phyloP scores from a whole-genome alignment of 1,284 basidiomycete genomes.

The Lentinula novae-zelandiae region DNA sequence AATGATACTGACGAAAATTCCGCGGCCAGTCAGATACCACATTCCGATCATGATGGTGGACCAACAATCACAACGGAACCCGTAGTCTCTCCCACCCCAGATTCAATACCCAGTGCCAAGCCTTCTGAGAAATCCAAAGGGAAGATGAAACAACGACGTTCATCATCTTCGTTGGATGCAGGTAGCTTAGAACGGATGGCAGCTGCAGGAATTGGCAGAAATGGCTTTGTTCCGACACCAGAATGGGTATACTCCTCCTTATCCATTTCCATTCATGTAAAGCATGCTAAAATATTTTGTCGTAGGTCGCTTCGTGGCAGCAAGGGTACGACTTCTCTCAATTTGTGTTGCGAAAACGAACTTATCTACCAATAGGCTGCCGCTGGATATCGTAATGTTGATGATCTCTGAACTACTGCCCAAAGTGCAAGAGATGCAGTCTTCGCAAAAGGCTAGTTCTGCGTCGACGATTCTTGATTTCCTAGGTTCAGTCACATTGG shows the following conservation, averaged over 20 bases:
- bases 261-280: not conserved
- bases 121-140: constrained; percentile 82
- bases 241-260: constrained; percentile 72
- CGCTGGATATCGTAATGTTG: constrained; percentile 82
- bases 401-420: constrained; percentile 84
- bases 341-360: not conserved
- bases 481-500: constrained; percentile 58
- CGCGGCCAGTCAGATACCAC: not conserved
- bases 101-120: constrained; percentile 26
- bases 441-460: constrained; percentile 57
- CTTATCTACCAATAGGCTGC: constrained; percentile 47
- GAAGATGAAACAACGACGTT: constrained; percentile 75
- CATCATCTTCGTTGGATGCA: constrained; percentile 55
- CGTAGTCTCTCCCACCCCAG: constrained; percentile 40
- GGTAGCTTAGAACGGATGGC: constrained; percentile 61
- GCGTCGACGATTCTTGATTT: constrained; percentile 70
- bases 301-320: constrained; percentile 79
- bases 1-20: constrained; percentile 16
- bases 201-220: constrained; percentile 69
- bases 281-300: constrained; percentile 4
- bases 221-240: constrained; percentile 90
- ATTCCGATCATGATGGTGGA: constrained; percentile 7
- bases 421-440: constrained; percentile 80
- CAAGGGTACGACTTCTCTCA: constrained; percentile 56
- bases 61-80: constrained; percentile 22